A percentile compares a stretch with the other conserved stretches of the same genome.
Conservation (phyloP, 768 basidiomycete species). For the Pleurotus citrinopileatus region DNA sequence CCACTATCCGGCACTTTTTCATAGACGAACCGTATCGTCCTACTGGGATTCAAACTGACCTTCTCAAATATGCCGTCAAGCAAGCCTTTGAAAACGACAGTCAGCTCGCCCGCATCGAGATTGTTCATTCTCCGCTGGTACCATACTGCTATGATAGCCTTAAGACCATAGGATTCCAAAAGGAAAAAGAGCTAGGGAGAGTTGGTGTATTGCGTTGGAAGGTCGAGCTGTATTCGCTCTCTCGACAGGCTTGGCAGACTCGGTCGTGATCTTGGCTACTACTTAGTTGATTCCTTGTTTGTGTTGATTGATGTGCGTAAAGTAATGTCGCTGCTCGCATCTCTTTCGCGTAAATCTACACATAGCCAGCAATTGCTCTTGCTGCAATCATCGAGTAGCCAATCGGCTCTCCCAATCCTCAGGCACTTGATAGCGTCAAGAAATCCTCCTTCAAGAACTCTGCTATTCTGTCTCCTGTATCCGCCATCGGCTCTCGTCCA, state of each 20-base stretch:
- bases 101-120: constrained; percentile 43
- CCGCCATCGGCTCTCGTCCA: constrained; percentile 41
- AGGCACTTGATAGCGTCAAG: constrained; percentile 36
- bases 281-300: neutral
- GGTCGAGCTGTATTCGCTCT: constrained; percentile 38
- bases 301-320: neutral
- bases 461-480: constrained; percentile 61
- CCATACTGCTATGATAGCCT: constrained; percentile 46
- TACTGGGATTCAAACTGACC: constrained; percentile 58
- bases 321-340: neutral
- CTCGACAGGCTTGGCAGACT: constrained; percentile 44
- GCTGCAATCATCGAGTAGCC: constrained; percentile 57
- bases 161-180: constrained; percentile 45
- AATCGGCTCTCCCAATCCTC: constrained; percentile 56
- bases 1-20: constrained; percentile 71
- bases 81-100: constrained; percentile 50
- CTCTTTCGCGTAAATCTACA: constrained; percentile 7
- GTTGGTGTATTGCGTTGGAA: constrained; percentile 63
- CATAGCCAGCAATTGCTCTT: constrained; percentile 27
- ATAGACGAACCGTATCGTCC: constrained; percentile 63
- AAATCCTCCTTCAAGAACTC: constrained; percentile 20
- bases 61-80: constrained; percentile 56
- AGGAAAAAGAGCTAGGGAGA: constrained; percentile 38
- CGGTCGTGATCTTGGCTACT: constrained; percentile 12
- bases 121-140: constrained; percentile 47